Evolutionary conservation across 2,329 filamentous ascomycete genomes (phyloP).

Genomic region (Cercospora zeae-maydis): DNA sequence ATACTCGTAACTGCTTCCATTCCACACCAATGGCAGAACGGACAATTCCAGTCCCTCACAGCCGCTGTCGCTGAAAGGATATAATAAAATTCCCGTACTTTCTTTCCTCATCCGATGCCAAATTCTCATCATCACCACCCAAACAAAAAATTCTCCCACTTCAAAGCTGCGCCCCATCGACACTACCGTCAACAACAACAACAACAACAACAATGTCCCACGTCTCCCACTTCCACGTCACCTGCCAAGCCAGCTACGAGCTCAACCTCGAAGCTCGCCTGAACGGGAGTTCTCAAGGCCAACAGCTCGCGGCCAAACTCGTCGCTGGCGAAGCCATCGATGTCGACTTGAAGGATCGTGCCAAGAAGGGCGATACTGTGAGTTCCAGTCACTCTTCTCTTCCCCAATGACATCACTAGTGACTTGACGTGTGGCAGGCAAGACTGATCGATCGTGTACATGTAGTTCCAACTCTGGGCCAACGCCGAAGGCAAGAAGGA

Average conservation of each 20-base stretch:
- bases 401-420: not conserved
- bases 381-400: not conserved
- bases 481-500: not conserved
- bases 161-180: too few species aligned
- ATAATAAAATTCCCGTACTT: too few species aligned
- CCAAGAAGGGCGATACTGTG: not conserved
- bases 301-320: not conserved
- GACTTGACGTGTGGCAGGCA: not conserved
- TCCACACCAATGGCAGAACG: not conserved
- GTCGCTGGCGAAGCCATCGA: not conserved
- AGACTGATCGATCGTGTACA: not conserved
- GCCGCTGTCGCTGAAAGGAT: too few species aligned
- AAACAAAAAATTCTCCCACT: too few species aligned
- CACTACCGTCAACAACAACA: not conserved
- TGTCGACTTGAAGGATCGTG: not conserved
- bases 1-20: too few species aligned
- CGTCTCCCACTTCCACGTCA: not conserved
- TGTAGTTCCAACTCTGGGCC: not conserved
- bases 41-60: not conserved
- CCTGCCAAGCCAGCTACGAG: constrained; percentile 1
- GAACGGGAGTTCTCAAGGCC: not conserved
- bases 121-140: too few species aligned
- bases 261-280: constrained; percentile 2
- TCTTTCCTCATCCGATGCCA: not conserved
- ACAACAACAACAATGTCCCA: not conserved